These are phyloP conservation scores for Acer negundo DNA, from an alignment of 345 rosid genomes.

Conservation along the genomic window DNA sequence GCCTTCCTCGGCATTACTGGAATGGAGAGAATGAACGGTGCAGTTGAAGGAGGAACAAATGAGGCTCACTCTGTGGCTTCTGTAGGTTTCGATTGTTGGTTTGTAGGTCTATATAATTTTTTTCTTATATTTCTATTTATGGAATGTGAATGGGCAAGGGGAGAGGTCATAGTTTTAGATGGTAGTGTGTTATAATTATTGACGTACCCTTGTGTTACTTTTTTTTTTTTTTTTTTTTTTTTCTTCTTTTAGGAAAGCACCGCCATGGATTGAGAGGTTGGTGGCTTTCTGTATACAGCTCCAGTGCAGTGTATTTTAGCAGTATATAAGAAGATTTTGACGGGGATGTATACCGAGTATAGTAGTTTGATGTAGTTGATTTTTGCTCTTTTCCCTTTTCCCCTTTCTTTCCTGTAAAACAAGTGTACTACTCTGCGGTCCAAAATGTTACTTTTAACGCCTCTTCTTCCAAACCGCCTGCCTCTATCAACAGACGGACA, in stretches of 20 bases:
- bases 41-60: slow-evolving; percentile 16
- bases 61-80: slow-evolving; percentile 20
- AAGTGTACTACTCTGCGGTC: slow-evolving; percentile 18
- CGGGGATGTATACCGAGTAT: slow-evolving; percentile 44
- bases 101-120: slow-evolving; percentile 32
- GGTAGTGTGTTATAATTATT: slow-evolving; percentile 9
- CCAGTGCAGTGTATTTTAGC: slow-evolving; percentile 48
- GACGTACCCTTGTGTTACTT: slow-evolving; percentile 4
- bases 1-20: slow-evolving; percentile 10
- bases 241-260: slow-evolving; percentile 11
- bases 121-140: slow-evolving; percentile 2
- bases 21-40: slow-evolving; percentile 12
- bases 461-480: too few species aligned
- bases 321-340: slow-evolving; percentile 51
- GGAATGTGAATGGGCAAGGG: slow-evolving; percentile 12
- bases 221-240: too few species aligned
- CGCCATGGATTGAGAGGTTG: slow-evolving; percentile 25
- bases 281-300: slow-evolving; percentile 34
- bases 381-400: slow-evolving; percentile 15
- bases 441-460: slow-evolving; percentile 13
- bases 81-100: slow-evolving; percentile 28
- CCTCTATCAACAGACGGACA: not conserved
- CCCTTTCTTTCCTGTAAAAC: slow-evolving; percentile 14
- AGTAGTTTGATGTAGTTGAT: slow-evolving; percentile 26
- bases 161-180: slow-evolving; percentile 6